These are phyloP conservation scores for Scopulariopsis brevicaulis DNA, from an alignment of 2,329 filamentous ascomycete genomes.

Conservation along the genomic window DNA sequence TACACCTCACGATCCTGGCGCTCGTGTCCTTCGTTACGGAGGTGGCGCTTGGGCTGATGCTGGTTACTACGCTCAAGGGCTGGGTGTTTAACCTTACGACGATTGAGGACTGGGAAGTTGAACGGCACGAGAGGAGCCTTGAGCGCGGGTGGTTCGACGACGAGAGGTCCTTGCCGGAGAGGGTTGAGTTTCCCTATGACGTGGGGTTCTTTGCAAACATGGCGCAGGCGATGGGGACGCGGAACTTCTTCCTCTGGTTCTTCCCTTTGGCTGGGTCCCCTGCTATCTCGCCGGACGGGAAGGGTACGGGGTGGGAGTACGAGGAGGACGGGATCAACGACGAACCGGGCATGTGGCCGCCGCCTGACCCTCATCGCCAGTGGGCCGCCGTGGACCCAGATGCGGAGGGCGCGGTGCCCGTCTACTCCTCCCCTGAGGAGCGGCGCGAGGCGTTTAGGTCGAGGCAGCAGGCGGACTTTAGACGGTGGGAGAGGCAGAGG, in stretches of 20 bases:
- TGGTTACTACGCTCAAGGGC: constrained; percentile 48
- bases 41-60: constrained; percentile 52
- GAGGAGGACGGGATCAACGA: constrained; percentile 71
- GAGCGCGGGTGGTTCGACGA: constrained; percentile 30
- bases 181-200: constrained; percentile 74
- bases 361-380: constrained; percentile 46
- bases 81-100: constrained; percentile 63
- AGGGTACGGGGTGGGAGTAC: constrained; percentile 46
- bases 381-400: constrained; percentile 9
- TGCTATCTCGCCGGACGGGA: constrained; percentile 22
- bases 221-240: constrained; percentile 62
- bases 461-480: constrained; percentile 36
- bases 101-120: constrained; percentile 69
- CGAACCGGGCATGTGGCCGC: constrained; percentile 48
- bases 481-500: constrained; percentile 23
- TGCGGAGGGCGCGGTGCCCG: constrained; percentile 12
- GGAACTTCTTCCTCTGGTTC: constrained; percentile 56
- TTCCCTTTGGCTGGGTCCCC: constrained; percentile 51
- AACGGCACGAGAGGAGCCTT: constrained; percentile 48
- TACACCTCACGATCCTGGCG: constrained; percentile 47
- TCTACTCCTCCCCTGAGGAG: constrained; percentile 27
- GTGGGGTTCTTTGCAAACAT: constrained; percentile 66
- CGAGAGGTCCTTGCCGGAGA: constrained; percentile 32
- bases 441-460: constrained; percentile 34
- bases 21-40: constrained; percentile 47